Evolutionary conservation across 352 stramenopile genomes (phyloP).

Genomic region (Phytophthora cactorum): DNA sequence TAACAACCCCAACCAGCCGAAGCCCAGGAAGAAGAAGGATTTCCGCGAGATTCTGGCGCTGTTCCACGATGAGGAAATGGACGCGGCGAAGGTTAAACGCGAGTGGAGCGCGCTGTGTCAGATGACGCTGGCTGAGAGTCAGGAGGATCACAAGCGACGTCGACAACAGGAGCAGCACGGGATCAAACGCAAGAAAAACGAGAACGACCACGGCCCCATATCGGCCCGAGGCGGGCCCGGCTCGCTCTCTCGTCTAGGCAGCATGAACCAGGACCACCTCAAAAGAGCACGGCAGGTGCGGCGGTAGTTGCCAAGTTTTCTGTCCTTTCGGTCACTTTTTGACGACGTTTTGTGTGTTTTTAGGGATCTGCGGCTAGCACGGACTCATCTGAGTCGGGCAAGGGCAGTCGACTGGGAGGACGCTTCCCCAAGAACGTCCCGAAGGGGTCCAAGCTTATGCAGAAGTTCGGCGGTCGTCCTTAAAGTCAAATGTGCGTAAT

Average conservation of each 20-base stretch:
- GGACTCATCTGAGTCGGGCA: slow-evolving; percentile 64
- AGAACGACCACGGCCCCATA: slow-evolving; percentile 29
- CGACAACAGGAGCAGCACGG: slow-evolving; percentile 45
- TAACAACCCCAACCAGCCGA: slow-evolving; percentile 13
- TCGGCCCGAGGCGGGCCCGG: slow-evolving; percentile 6
- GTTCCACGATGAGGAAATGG: slow-evolving; percentile 50
- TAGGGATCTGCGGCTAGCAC: slow-evolving; percentile 40
- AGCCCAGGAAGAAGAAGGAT: slow-evolving; percentile 56
- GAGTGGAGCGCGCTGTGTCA: slow-evolving; percentile 58
- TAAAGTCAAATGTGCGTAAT: slow-evolving; percentile 19
- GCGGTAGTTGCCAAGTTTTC: neutral
- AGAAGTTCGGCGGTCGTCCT: slow-evolving; percentile 60
- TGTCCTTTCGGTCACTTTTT: neutral
- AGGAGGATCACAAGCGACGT: slow-evolving; percentile 62
- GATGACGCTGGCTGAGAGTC: slow-evolving; percentile 58
- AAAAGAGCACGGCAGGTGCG: slow-evolving; percentile 71
- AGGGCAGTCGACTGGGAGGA: slow-evolving; percentile 52
- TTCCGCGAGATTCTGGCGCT: slow-evolving; percentile 73
- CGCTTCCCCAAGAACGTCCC: slow-evolving; percentile 40
- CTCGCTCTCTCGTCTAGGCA: slow-evolving; percentile 21
- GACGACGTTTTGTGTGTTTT: slow-evolving; percentile 8
- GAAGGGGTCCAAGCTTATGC: slow-evolving; percentile 70
- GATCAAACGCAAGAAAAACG: slow-evolving; percentile 40
- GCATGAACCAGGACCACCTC: slow-evolving; percentile 37
- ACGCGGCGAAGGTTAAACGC: slow-evolving; percentile 20